Evolutionary conservation across 2,329 filamentous ascomycete genomes (phyloP).

Genomic region (Elsinoe ampelina): DNA sequence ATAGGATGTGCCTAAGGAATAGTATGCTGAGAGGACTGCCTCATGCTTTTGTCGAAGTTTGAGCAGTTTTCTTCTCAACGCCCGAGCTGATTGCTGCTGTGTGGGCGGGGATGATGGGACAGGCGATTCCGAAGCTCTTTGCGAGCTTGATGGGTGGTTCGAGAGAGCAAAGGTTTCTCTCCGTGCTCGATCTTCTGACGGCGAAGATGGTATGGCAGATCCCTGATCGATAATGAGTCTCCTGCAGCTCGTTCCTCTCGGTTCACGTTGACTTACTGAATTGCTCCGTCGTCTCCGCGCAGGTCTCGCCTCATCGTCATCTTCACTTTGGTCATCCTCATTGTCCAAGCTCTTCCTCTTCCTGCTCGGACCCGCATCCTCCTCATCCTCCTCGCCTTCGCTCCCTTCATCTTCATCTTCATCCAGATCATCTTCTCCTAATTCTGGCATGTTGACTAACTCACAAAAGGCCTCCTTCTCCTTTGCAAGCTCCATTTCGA

Average conservation of each 20-base stretch:
- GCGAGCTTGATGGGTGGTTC: constrained; percentile 33
- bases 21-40: constrained; percentile 67
- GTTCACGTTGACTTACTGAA: constrained; percentile 49
- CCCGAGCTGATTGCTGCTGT: constrained; percentile 59
- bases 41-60: constrained; percentile 71
- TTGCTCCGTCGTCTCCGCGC: constrained; percentile 78
- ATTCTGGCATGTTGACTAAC: constrained; percentile 82
- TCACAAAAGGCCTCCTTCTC: constrained; percentile 78
- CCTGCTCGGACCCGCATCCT: constrained; percentile 27
- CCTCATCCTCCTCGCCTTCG: constrained; percentile 47
- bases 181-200: constrained; percentile 24
- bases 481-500: constrained; percentile 65
- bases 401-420: constrained; percentile 50
- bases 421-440: constrained; percentile 64
- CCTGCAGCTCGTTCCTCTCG: too few species aligned
- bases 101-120: constrained; percentile 46
- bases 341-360: constrained; percentile 32
- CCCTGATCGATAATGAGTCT: constrained; percentile 30
- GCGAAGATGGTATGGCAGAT: constrained; percentile 59
- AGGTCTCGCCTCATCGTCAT: constrained; percentile 66
- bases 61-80: constrained; percentile 63
- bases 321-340: constrained; percentile 32
- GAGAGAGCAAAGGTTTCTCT: constrained; percentile 16
- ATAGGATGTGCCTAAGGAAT: constrained; percentile 78
- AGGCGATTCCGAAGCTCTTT: constrained; percentile 31